A percentile compares a stretch with the other conserved stretches of the same genome.
Conservation (phyloP, 106 monocot genomes). For the Acanthochlamys bracteata region DNA sequence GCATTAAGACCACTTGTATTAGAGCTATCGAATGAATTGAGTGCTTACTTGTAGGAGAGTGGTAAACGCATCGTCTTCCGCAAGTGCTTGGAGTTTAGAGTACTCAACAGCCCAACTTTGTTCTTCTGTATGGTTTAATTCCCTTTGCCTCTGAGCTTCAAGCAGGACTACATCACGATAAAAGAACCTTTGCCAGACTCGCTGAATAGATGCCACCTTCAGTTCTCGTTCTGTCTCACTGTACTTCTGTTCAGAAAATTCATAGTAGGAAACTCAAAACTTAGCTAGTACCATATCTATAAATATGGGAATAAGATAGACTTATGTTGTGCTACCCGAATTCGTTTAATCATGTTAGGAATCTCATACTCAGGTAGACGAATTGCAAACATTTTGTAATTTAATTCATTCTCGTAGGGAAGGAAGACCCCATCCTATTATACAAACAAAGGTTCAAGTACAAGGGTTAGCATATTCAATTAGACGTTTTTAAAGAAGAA, state of each 20-base stretch:
- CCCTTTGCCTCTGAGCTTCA: slow-evolving; percentile 60
- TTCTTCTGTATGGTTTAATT: slow-evolving; percentile 31
- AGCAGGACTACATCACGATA: slow-evolving; percentile 62
- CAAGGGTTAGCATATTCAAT: no score
- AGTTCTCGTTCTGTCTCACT: slow-evolving; percentile 56
- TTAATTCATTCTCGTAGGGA: slow-evolving; percentile 84
- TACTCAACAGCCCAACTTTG: slow-evolving; percentile 53
- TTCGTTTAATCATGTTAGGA: slow-evolving; percentile 57
- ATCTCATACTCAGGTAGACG: slow-evolving; percentile 74
- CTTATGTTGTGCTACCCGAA: slow-evolving; percentile 64
- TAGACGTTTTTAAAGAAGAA: no score
- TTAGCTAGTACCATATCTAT: not conserved
- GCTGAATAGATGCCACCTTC: slow-evolving; percentile 60
- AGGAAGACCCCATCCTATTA: slow-evolving; percentile 97
- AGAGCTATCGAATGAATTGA: no score
- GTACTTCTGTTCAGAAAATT: slow-evolving; percentile 36
- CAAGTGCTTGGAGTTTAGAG: slow-evolving; percentile 46
- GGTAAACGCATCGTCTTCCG: slow-evolving; percentile 66
- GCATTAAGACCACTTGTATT: no score
- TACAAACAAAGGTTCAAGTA: no score
- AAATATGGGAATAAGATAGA: no score
- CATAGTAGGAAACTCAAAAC: not conserved
- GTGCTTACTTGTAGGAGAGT: slow-evolving; percentile 86
- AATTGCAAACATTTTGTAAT: slow-evolving; percentile 77
- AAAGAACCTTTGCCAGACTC: slow-evolving; percentile 65